Conservation (phyloP, 2,329 filamentous ascomycete species). For the Neurospora crassa region DNA sequence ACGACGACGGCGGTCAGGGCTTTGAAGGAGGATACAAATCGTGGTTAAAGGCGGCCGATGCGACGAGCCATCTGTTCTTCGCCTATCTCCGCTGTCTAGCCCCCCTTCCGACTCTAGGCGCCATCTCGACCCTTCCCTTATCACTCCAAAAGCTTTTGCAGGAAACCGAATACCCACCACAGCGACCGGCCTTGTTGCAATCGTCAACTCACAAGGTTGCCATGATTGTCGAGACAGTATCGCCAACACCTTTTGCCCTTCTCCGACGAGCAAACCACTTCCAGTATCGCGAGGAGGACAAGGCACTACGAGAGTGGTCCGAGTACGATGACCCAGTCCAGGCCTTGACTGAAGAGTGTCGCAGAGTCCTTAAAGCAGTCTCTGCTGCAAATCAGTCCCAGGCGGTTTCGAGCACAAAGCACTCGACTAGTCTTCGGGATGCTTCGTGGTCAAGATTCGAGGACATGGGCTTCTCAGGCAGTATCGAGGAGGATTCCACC, state of each 20-base stretch:
- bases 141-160: slow-evolving; percentile 85
- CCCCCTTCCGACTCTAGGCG: slow-evolving; percentile 66
- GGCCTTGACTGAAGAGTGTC: slow-evolving; percentile 87
- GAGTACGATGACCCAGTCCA: slow-evolving; percentile 82
- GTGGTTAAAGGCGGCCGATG: slow-evolving; percentile 87
- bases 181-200: slow-evolving; percentile 66
- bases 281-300: slow-evolving; percentile 84
- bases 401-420: slow-evolving; percentile 54
- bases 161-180: slow-evolving; percentile 89
- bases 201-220: slow-evolving; percentile 78
- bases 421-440: slow-evolving; percentile 65
- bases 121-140: slow-evolving; percentile 78
- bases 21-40: slow-evolving; percentile 91
- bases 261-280: slow-evolving; percentile 89
- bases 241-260: slow-evolving; percentile 85
- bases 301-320: slow-evolving; percentile 74
- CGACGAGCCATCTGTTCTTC: slow-evolving; percentile 94
- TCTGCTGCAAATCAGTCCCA: slow-evolving; percentile 82
- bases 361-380: slow-evolving; percentile 80
- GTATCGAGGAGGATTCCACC: slow-evolving; percentile 61
- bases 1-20: slow-evolving; percentile 74
- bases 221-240: slow-evolving; percentile 94
- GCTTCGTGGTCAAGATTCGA: slow-evolving; percentile 96
- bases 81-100: slow-evolving; percentile 86
- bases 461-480: slow-evolving; percentile 79